phyloP scores from a whole-genome alignment of 2,329 filamentous ascomycete genomes.

The Trichophyton schoenleinii region DNA sequence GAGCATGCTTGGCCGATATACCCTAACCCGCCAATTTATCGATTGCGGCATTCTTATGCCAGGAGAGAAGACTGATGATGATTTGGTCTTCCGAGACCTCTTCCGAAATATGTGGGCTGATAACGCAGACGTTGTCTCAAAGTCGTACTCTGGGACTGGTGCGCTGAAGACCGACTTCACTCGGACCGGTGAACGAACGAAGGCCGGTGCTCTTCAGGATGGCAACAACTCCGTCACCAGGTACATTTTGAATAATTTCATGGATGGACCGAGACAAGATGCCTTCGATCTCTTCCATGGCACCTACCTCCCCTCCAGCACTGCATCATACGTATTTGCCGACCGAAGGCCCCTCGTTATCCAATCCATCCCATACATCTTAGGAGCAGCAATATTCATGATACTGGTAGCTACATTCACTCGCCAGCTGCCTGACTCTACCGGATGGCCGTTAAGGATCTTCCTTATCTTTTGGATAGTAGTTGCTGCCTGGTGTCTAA shows the following conservation, averaged over 20 bases:
- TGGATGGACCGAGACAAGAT: slow-evolving; percentile 87
- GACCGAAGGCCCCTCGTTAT: slow-evolving; percentile 77
- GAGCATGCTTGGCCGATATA: slow-evolving; percentile 86
- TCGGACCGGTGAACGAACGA: slow-evolving; percentile 79
- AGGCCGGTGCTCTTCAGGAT: slow-evolving; percentile 72
- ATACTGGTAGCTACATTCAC: slow-evolving; percentile 64
- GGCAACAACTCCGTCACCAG: slow-evolving; percentile 76
- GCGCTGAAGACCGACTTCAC: slow-evolving; percentile 98
- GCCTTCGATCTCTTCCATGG: slow-evolving; percentile 91
- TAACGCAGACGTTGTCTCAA: slow-evolving; percentile 90
- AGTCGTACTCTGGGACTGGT: slow-evolving; percentile 86
- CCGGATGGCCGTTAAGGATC: slow-evolving; percentile 67
- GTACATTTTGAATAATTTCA: slow-evolving; percentile 88
- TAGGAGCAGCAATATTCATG: slow-evolving; percentile 77
- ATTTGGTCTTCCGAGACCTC: slow-evolving; percentile 69
- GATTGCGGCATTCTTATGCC: slow-evolving; percentile 67
- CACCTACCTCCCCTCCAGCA: slow-evolving; percentile 62
- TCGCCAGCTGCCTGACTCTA: slow-evolving; percentile 55
- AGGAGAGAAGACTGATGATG: slow-evolving; percentile 67
- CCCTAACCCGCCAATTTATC: slow-evolving; percentile 74
- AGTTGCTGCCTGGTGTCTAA: slow-evolving; percentile 56
- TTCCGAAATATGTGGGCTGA: slow-evolving; percentile 99
- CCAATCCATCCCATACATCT: slow-evolving; percentile 83
- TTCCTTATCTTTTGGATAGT: slow-evolving; percentile 68
- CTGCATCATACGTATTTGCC: slow-evolving; percentile 63